Evolutionary conservation across 257 asterid genomes (phyloP), one percentile per base, ranked within the genome.

Genomic region (Solanum chmielewskii): DNA sequence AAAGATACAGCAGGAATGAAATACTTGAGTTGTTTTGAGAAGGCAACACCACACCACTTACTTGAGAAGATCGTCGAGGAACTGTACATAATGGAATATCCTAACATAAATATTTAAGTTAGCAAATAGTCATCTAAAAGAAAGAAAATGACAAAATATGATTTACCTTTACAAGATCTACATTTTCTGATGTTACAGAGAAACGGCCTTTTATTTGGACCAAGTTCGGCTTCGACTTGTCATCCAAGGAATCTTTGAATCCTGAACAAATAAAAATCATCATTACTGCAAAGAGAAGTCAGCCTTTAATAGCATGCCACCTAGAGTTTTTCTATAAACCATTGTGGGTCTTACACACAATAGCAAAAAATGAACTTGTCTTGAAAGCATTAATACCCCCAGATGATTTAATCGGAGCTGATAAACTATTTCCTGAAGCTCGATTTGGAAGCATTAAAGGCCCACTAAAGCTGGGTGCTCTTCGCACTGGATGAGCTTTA

Each of bases 161-260:
- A 64, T 77, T 62, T 92, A 97, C 99, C 98, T 97, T 97, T 59
- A 89, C 99, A 92, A 96, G 98, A 93, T 97, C 99, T 21, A 97
- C 98, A 89, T 94, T 97, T 92, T 97, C 99, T 84, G 99, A 97
- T 74, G 99, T 97, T 64, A 97, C 99, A 59, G 99, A 97, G 91
- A 97, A 97, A 37, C 99, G 93, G 89, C 99, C 99, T 93, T 95
- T 97, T 84, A 97, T 97, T 92, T 97, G 99, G 80, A 97, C 99
- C 92, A 97, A 91, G 91, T 93, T 97, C 56, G 92, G 78, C 88
- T 93, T 97, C 39, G 99, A 94, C 90, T 94, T 96, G 90, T 96
- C 99, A 41, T 97, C 99, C 90, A 91, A 78, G 52, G 98, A 89
- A 88, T 97, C 99, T 93, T 93, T 93, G 88, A 91, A 96, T 7